These are phyloP conservation scores for Simplicillium sp. DNA, from an alignment of 2,329 filamentous ascomycete genomes.

Conservation along the genomic window DNA sequence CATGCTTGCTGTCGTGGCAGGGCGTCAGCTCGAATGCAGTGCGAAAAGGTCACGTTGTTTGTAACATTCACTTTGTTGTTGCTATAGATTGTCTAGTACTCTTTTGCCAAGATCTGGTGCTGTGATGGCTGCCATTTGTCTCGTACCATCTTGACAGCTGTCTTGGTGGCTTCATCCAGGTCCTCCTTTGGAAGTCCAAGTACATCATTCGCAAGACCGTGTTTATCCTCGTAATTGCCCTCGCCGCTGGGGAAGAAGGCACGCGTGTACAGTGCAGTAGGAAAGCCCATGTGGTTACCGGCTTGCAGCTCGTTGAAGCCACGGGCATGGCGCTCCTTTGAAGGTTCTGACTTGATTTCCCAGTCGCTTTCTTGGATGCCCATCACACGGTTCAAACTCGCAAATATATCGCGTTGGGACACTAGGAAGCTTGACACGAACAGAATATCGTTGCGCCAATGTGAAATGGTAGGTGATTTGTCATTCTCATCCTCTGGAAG, in stretches of 20 bases:
- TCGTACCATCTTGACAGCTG: constrained; percentile 29
- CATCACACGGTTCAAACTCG: constrained; percentile 46
- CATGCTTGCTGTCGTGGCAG: too few relatives aligned
- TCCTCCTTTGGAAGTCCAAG: constrained; percentile 49
- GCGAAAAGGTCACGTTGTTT: too few relatives aligned
- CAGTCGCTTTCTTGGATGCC: constrained; percentile 50
- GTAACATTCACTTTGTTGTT: too few relatives aligned
- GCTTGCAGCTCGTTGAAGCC: constrained; percentile 30
- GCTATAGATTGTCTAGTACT: too few relatives aligned
- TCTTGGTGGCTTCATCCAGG: constrained; percentile 44
- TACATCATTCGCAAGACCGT: constrained; percentile 33
- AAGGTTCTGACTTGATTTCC: constrained; percentile 39
- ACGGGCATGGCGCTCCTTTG: constrained; percentile 33
- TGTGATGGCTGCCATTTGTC: too few relatives aligned
- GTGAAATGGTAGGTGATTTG: constrained; percentile 24
- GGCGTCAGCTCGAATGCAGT: too few relatives aligned
- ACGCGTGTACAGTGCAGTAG: constrained; percentile 42
- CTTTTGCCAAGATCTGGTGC: too few relatives aligned
- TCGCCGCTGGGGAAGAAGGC: constrained; percentile 36
- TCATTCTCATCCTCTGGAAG: constrained; percentile 28
- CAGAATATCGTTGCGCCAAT: constrained; percentile 32
- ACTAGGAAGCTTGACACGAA: constrained; percentile 47
- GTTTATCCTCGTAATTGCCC: constrained; percentile 29
- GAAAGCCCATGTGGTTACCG: constrained; percentile 29
- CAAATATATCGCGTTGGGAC: constrained; percentile 56